Evolutionary conservation across 1,284 basidiomycete species (phyloP).

Genomic region (Leucoagaricus sp.): DNA sequence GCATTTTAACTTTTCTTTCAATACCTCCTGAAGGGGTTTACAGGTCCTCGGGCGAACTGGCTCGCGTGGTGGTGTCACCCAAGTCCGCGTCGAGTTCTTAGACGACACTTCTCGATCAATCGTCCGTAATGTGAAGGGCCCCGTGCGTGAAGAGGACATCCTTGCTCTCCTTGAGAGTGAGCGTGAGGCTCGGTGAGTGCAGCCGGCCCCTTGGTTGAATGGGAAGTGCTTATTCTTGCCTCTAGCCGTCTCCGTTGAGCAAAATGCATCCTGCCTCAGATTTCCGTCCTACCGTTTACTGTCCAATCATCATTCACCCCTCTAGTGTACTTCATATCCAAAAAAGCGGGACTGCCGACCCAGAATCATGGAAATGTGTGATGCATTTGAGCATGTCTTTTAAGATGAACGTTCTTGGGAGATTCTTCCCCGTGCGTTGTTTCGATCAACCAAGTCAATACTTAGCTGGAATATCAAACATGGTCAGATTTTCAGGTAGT

Average conservation of each 20-base stretch:
- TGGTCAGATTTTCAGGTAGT: no score
- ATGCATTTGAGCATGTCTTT: neutral
- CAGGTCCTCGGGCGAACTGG: slow-evolving; percentile 98
- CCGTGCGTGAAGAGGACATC: slow-evolving; percentile 96
- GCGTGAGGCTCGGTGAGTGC: slow-evolving; percentile 96
- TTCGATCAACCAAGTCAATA: neutral
- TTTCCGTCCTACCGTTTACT: slow-evolving; percentile 14
- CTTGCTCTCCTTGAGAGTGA: slow-evolving; percentile 97
- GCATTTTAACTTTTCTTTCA: slow-evolving; percentile 15
- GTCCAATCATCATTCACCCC: neutral
- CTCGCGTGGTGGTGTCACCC: slow-evolving; percentile 98
- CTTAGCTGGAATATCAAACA: neutral
- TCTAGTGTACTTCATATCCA: slow-evolving; percentile 10
- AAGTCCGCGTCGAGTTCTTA: slow-evolving; percentile 99
- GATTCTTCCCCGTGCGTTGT: neutral
- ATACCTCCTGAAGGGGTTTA: slow-evolving; percentile 15
- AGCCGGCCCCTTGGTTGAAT: neutral
- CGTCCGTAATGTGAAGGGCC: slow-evolving; percentile 99
- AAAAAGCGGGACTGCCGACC: neutral
- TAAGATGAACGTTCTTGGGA: neutral
- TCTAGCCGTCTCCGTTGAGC: slow-evolving; percentile 44
- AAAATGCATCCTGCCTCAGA: neutral
- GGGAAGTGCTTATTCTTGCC: slow-evolving; percentile 3
- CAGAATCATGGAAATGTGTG: neutral
- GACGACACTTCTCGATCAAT: slow-evolving; percentile 96